Conservation (phyloP, 2,329 filamentous ascomycete genomes). For the Epichloe coenophiala region DNA sequence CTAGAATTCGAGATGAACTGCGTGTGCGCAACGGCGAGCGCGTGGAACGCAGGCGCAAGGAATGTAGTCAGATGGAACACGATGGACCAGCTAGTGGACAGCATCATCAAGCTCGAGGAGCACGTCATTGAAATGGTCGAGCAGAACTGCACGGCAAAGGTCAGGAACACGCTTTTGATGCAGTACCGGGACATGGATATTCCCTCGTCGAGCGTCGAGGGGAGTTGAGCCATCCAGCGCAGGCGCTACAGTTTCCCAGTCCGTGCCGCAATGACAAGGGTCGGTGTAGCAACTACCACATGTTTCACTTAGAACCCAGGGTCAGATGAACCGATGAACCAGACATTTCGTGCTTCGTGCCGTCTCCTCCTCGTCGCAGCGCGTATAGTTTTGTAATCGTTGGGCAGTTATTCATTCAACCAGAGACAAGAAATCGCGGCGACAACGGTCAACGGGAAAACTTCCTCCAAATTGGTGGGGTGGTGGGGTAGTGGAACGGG, state of each 20-base stretch:
- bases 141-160: conserved; percentile 9
- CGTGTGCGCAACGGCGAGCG: conserved; percentile 23
- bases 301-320: too few species aligned
- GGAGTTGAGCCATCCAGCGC: neutral
- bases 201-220: neutral
- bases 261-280: neutral
- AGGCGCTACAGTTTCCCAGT: neutral
- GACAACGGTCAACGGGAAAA: too few species aligned
- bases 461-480: too few species aligned
- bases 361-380: too few species aligned
- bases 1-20: conserved; percentile 27
- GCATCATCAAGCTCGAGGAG: conserved; percentile 15
- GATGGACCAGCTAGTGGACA: conserved; percentile 14
- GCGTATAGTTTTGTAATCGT: too few species aligned
- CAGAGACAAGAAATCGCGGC: too few species aligned
- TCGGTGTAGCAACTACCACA: neutral
- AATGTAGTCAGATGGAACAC: conserved; percentile 23
- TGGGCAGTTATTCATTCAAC: too few species aligned
- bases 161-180: conserved; percentile 7
- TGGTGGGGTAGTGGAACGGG: too few species aligned
- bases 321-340: too few species aligned
- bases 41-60: conserved; percentile 23
- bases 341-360: too few species aligned
- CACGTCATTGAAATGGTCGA: conserved; percentile 12
- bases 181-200: conserved; percentile 7